These are phyloP conservation scores for Cardamine resedifolia DNA, from an alignment of 345 rosid species.

Conservation along the genomic window DNA sequence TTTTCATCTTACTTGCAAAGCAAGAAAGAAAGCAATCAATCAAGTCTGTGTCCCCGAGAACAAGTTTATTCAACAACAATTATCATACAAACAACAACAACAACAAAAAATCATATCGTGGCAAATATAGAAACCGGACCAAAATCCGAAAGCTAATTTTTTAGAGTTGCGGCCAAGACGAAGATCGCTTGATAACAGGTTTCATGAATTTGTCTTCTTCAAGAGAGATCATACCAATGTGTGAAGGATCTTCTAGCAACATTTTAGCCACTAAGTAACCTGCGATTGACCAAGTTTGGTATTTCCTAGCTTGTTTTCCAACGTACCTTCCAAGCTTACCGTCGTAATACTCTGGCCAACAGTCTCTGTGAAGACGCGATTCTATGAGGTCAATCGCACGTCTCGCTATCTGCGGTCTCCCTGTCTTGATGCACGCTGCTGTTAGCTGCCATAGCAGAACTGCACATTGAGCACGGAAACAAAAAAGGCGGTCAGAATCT, in stretches of 20 bases:
- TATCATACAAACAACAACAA: conserved; percentile 32
- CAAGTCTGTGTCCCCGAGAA: conserved; percentile 16
- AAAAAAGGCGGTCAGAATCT: conserved; percentile 11
- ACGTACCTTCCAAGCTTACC: conserved; percentile 67
- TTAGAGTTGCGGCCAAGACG: conserved; percentile 53
- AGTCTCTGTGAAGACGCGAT: conserved; percentile 61
- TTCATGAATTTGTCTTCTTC: conserved; percentile 77
- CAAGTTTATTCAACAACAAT: conserved; percentile 16
- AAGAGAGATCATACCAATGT: conserved; percentile 66
- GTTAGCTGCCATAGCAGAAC: conserved; percentile 73
- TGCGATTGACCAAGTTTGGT: conserved; percentile 75
- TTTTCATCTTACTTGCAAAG: conserved; percentile 25
- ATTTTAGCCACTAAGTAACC: conserved; percentile 77
- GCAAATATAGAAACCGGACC: conserved; percentile 12
- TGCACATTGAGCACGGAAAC: conserved; percentile 29
- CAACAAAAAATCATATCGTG: conserved; percentile 14
- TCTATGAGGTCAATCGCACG: conserved; percentile 64
- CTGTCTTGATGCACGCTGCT: conserved; percentile 81
- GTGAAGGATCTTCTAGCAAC: conserved; percentile 80
- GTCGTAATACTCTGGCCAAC: conserved; percentile 84
- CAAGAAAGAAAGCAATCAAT: conserved; percentile 35
- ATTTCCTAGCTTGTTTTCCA: conserved; percentile 76
- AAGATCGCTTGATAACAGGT: conserved; percentile 63
- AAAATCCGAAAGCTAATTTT: background rate
- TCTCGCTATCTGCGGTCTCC: conserved; percentile 76